A percentile compares a stretch with the other conserved stretches of the same genome.
phyloP scores from a whole-genome alignment of 73 alveolate genomes.

The Paramecium primaurelia region DNA sequence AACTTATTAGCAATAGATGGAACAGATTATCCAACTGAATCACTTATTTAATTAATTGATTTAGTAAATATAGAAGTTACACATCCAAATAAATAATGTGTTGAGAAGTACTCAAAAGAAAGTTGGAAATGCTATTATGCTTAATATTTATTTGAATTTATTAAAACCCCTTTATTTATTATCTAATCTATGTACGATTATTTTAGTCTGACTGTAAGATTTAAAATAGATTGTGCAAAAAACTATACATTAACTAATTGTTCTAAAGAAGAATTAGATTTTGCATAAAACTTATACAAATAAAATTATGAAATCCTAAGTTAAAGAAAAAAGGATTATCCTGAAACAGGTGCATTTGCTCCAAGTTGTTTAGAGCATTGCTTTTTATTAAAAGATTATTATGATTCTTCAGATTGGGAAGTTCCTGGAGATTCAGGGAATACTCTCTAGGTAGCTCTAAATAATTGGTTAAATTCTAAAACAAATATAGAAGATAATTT shows the following conservation, averaged over 20 bases:
- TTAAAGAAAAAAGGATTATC: neutral
- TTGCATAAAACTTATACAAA: neutral
- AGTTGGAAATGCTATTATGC: conserved; percentile 28
- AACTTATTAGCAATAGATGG: neutral
- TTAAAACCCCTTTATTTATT: neutral
- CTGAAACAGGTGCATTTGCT: conserved; percentile 16
- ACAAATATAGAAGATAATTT: neutral
- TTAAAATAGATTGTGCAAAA: neutral
- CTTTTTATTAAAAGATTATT: neutral
- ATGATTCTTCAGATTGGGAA: neutral
- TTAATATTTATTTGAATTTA: neutral
- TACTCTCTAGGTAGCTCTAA: neutral
- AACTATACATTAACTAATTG: neutral
- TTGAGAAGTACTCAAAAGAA: neutral
- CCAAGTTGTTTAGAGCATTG: neutral
- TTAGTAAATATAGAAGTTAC: neutral
- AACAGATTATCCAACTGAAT: neutral
- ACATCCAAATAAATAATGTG: conserved; percentile 8
- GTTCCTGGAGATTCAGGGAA: conserved; percentile 43
- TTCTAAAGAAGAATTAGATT: neutral
- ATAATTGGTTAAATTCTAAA: neutral
- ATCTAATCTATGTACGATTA: conserved; percentile 6
- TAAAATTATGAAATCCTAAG: neutral
- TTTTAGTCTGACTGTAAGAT: neutral
- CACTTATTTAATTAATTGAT: neutral